phyloP scores from a whole-genome alignment of 257 asterid species.

The Phtheirospermum japonicum region DNA sequence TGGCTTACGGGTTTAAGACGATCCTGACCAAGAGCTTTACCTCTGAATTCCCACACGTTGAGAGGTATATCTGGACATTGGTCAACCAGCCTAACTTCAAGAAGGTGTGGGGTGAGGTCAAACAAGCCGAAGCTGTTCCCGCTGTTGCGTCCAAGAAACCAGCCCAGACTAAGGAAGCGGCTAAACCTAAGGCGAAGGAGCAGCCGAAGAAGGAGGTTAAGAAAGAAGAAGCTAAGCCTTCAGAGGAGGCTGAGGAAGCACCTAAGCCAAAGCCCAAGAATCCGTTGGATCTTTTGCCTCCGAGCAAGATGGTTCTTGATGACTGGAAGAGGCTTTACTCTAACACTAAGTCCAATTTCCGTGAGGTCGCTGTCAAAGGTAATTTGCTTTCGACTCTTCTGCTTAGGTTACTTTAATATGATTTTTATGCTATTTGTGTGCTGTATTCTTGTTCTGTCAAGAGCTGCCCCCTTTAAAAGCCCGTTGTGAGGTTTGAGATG shows the following conservation, averaged over 20 bases:
- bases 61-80: constrained; percentile 88
- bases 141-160: constrained; percentile 77
- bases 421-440: too few relatives aligned
- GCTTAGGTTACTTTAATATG: too few relatives aligned
- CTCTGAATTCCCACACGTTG: constrained; percentile 86
- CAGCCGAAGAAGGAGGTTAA: constrained; percentile 58
- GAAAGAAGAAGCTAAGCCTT: constrained; percentile 58
- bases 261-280: constrained; percentile 94
- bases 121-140: constrained; percentile 61
- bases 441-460: too few relatives aligned
- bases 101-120: constrained; percentile 62
- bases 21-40: constrained; percentile 79
- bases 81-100: constrained; percentile 79
- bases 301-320: constrained; percentile 83
- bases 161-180: constrained; percentile 61
- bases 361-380: constrained; percentile 94
- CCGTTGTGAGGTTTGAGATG: too few relatives aligned
- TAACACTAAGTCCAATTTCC: constrained; percentile 89
- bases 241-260: constrained; percentile 61
- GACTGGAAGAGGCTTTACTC: constrained; percentile 99
- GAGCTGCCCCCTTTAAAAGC: too few relatives aligned
- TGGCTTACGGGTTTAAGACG: constrained; percentile 38
- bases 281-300: constrained; percentile 93
- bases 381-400: too few relatives aligned
- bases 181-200: constrained; percentile 63